Base-by-base conservation (phyloP, 1,284 basidiomycete species). In the Malassezia psittaci region DNA sequence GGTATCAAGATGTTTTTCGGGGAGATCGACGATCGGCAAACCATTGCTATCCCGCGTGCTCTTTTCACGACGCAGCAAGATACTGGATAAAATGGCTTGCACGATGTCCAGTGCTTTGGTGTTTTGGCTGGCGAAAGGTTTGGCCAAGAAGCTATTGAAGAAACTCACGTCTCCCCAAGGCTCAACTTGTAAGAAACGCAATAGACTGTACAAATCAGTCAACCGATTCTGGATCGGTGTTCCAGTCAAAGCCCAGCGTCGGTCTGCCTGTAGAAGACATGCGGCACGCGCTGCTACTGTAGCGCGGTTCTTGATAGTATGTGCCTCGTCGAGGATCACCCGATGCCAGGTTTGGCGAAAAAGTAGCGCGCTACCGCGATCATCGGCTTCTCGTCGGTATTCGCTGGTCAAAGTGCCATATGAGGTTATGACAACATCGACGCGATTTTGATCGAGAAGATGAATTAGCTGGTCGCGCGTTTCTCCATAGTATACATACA, bases 191-290 rank as follows among this genome's bases (percentile, higher is more conserved):
- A 96, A 79, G 78, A 93, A 96, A 18, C 65, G 66, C 44, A 73
- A 62, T 43, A 72, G 54, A 32, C 60, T 63, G 54, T 87, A 91
- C 7, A 98, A 78, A 69, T 96, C 91, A 60, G 96, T 93, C 5
- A 96, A 79, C 47, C 74, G 72, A 40, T 98, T 98, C 57, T 96
- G 89, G 60, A 98, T 96, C 0, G 93, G 93, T 10, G 93, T 96
- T 33, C 90, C 87, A 5, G 90, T 94, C 12, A 96, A 82, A 5
- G 88, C 88, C 93, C 93, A 98, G 61, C 88, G 81, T 36, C 88
- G 79, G 56, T 84, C 79, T 2, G 87, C 86, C 45, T 81, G 81
- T 7, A 98, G 79, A 8, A 86, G 86, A 71, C 86, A 96, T 46
- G 87, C 87, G 1, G 93, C 90, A 65, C 87, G 88, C 0, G 93